These are phyloP conservation scores for Globisporangium echinulatum DNA, from an alignment of 352 stramenopile genomes.

Conservation along the genomic window DNA sequence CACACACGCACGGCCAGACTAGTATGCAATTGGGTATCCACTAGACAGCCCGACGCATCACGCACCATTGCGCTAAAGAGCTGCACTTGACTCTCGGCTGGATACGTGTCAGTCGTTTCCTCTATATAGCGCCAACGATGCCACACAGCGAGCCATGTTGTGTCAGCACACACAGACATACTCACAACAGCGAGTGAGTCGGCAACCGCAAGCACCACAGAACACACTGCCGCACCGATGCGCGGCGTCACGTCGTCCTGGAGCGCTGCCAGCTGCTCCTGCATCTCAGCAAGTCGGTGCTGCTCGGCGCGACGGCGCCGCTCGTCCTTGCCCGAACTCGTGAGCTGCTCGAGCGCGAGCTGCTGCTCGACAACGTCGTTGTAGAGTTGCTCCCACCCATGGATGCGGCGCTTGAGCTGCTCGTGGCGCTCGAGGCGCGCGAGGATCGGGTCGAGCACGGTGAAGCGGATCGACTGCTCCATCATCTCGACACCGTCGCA, in stretches of 20 bases:
- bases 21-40: too few relatives aligned
- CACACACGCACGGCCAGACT: background rate
- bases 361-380: slow-evolving; percentile 21
- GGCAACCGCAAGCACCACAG: too few relatives aligned
- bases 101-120: slow-evolving; percentile 22
- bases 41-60: background rate
- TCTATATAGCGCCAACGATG: slow-evolving; percentile 19
- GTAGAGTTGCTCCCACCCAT: slow-evolving; percentile 21
- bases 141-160: background rate
- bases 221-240: slow-evolving; percentile 23
- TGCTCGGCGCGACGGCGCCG: slow-evolving; percentile 26
- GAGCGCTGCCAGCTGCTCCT: slow-evolving; percentile 25
- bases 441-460: slow-evolving; percentile 56
- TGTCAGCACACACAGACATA: background rate
- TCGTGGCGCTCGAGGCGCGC: slow-evolving; percentile 46
- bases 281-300: slow-evolving; percentile 30
- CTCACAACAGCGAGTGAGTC: background rate
- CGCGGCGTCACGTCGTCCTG: slow-evolving; percentile 33
- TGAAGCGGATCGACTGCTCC: slow-evolving; percentile 78
- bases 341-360: slow-evolving; percentile 22
- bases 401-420: slow-evolving; percentile 32
- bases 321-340: slow-evolving; percentile 36
- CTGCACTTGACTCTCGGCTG: slow-evolving; percentile 28
- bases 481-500: slow-evolving; percentile 48
- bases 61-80: slow-evolving; percentile 64